Evolutionary conservation across 352 stramenopile species (phyloP).

Genomic region (Phytophthora ohioensis): DNA sequence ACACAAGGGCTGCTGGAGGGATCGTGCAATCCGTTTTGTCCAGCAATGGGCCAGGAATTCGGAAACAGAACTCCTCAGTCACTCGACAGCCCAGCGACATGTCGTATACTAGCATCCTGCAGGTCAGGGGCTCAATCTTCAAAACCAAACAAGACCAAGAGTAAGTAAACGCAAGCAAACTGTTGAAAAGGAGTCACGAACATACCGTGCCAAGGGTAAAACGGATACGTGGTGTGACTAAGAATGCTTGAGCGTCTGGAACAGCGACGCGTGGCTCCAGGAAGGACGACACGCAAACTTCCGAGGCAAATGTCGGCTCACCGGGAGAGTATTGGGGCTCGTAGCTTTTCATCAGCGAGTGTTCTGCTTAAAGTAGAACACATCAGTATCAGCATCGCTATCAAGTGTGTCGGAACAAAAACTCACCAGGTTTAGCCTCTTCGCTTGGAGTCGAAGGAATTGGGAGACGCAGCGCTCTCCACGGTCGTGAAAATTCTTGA

Average conservation of each 20-base stretch:
- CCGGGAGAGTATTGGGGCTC: slow-evolving; percentile 55
- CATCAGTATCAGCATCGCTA: not conserved
- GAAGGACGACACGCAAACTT: slow-evolving; percentile 46
- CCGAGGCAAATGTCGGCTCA: slow-evolving; percentile 58
- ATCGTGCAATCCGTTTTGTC: slow-evolving; percentile 18
- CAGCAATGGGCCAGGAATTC: slow-evolving; percentile 40
- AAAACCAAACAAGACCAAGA: slow-evolving; percentile 4
- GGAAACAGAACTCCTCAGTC: slow-evolving; percentile 76
- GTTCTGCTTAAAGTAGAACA: slow-evolving; percentile 22
- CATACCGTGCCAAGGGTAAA: slow-evolving; percentile 65
- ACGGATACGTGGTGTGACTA: slow-evolving; percentile 51
- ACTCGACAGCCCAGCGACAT: slow-evolving; percentile 55
- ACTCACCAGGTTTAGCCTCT: slow-evolving; percentile 23
- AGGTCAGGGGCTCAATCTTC: slow-evolving; percentile 72
- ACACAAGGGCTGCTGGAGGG: slow-evolving; percentile 54
- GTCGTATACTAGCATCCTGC: slow-evolving; percentile 73
- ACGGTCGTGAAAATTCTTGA: slow-evolving; percentile 48
- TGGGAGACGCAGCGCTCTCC: slow-evolving; percentile 44
- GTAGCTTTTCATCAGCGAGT: slow-evolving; percentile 71
- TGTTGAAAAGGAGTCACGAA: not conserved
- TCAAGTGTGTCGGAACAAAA: not conserved
- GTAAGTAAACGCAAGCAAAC: not conserved
- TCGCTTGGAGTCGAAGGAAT: slow-evolving; percentile 3
- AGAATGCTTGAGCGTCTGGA: slow-evolving; percentile 57
- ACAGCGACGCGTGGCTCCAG: slow-evolving; percentile 58